Conservation (phyloP, 441 rosid species). For the Adansonia rubrostipa region DNA sequence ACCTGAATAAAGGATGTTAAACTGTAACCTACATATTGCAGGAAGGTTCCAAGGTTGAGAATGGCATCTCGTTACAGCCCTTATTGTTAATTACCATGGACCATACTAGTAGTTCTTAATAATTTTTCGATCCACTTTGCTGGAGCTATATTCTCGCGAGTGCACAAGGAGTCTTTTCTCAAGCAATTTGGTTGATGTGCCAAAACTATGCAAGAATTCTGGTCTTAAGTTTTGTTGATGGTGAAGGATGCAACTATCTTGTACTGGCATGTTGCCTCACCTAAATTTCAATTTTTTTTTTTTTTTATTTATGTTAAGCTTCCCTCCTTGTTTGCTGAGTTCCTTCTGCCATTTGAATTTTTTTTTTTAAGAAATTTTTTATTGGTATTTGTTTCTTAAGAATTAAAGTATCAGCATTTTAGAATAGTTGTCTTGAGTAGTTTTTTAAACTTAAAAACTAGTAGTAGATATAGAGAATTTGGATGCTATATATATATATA, state of each 20-base stretch:
- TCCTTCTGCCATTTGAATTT: background rate
- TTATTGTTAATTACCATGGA: conserved; percentile 38
- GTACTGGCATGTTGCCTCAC: background rate
- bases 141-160: background rate
- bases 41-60: conserved; percentile 64
- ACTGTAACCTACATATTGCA: conserved; percentile 33
- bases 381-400: background rate
- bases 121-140: background rate
- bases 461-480: no score
- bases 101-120: background rate
- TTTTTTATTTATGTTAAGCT: background rate
- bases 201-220: conserved; percentile 10
- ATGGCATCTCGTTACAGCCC: conserved; percentile 69
- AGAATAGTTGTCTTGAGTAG: no score
- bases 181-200: conserved; percentile 1
- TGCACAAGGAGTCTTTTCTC: background rate
- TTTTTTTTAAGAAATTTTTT: background rate
- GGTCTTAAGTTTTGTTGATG: background rate
- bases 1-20: background rate
- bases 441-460: no score
- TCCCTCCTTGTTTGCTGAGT: background rate
- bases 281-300: background rate
- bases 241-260: conserved; percentile 4
- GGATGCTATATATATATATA: no score
- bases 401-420: background rate